Evolutionary conservation across 306 rosid genomes (phyloP), one percentile per base, ranked within the genome.

Genomic region (Medicago truncatula): DNA sequence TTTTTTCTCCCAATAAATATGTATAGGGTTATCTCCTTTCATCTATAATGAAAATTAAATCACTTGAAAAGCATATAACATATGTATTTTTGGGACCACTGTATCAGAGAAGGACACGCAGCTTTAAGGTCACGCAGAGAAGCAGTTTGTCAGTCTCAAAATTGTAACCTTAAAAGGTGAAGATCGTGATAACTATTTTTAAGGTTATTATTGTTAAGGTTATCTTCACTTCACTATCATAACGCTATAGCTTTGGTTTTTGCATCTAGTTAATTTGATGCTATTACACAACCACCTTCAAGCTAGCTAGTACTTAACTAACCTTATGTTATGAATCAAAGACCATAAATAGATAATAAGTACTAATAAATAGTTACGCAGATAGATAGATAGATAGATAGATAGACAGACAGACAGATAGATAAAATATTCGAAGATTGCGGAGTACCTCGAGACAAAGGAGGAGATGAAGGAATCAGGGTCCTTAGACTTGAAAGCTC

Each of bases 391-490:
- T 1, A 11, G 4, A 58, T 2, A 23, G 17, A 59, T 1, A 58
- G 38, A 58, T 4, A 58, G 16, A 59, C 2, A 11, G 4, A 58
- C 4, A 23, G 17, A 59, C 0, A 58, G 38, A 58, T 4, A 58
- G 16, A 52, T 3, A 52, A 9, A 52, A 8, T 21, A 4, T 2
- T 0, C 1, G 60, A 18, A 18, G 28, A 54, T 54, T 1, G 13
- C 0, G 6, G 6, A 56, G 15, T 63, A 88, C 98, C 98, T 92
- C 88, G 91, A 73, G 41, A 87, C 74, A 41, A 86, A 79, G 70
- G 92, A 79, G 49, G 86, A 66, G 77, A 94, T 28, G 88, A 94
- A 94, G 44, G 98, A 82, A 67, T 91, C 97, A 52, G 98, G 98
- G 15, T 87, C 75, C 14, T 21, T 14, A 47, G 97, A 88, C 86